These are phyloP conservation scores for Saccharum hybrid DNA, from an alignment of 202 grass and related monocot species.

Conservation along the genomic window DNA sequence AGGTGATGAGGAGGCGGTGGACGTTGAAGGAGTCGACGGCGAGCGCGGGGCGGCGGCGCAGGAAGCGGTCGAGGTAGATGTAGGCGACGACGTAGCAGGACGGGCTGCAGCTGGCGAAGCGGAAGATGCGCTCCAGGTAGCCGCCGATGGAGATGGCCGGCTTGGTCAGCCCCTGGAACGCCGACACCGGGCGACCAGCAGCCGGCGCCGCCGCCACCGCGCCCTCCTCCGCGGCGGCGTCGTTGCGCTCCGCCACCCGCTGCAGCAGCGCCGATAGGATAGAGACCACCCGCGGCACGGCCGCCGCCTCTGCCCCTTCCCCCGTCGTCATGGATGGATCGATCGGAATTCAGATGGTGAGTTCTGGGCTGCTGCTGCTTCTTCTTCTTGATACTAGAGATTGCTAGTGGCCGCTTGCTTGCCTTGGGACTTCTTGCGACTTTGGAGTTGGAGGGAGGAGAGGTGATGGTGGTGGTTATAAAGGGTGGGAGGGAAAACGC, in stretches of 20 bases:
- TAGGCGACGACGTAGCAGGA: conserved; percentile 95
- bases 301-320: conserved; percentile 43
- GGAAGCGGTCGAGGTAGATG: conserved; percentile 94
- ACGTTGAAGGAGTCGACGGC: conserved; percentile 94
- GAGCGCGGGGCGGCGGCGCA: conserved; percentile 68
- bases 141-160: conserved; percentile 81
- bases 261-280: conserved; percentile 86
- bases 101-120: conserved; percentile 84
- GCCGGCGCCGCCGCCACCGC: background rate
- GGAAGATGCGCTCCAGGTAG: conserved; percentile 97
- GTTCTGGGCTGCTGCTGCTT: background rate
- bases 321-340: conserved; percentile 50
- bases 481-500: conserved; percentile 61
- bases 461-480: conserved; percentile 58
- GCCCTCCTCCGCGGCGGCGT: conserved; percentile 27
- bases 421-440: background rate
- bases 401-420: background rate
- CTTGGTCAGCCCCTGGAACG: conserved; percentile 89
- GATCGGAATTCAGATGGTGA: background rate
- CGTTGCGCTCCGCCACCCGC: conserved; percentile 73
- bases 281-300: conserved; percentile 81
- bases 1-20: conserved; percentile 93
- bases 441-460: conserved; percentile 15
- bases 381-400: background rate
- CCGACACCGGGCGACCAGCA: conserved; percentile 41